Percentiles rank a stretch among this genome's conserved stretches.
These are phyloP conservation scores for Magnolia kwangsiensis DNA, from an alignment of 164 flowering plant species.

Conservation along the genomic window DNA sequence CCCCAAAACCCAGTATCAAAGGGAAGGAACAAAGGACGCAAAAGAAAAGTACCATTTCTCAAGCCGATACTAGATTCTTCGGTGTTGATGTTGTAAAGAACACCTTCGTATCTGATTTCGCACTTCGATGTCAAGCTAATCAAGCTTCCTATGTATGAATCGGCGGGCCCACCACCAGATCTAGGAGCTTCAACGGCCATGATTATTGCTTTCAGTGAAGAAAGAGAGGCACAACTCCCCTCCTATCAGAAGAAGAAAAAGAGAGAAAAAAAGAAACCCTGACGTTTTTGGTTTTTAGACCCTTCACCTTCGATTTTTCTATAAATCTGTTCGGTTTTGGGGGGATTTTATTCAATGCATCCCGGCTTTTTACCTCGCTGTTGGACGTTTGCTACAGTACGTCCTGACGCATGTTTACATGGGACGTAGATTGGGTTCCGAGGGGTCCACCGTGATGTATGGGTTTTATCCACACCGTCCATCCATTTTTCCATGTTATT, in stretches of 20 bases:
- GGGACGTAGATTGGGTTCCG: not conserved
- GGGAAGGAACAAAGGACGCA: not conserved
- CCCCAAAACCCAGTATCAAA: conserved; percentile 2
- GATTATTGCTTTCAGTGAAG: conserved; percentile 6
- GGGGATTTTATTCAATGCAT: not conserved
- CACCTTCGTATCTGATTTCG: conserved; percentile 88
- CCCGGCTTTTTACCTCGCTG: not conserved
- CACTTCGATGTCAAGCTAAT: conserved; percentile 90
- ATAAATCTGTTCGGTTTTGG: not conserved
- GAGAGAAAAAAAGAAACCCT: not conserved
- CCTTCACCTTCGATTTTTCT: not conserved
- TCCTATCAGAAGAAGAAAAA: not conserved
- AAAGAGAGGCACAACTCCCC: not conserved
- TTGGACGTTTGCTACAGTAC: not conserved
- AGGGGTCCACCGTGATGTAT: not conserved
- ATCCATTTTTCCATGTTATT: too few species aligned
- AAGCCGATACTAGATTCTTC: conserved; percentile 90
- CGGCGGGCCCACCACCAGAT: conserved; percentile 52
- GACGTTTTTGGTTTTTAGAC: not conserved
- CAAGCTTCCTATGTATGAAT: conserved; percentile 90
- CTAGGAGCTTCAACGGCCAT: conserved; percentile 63
- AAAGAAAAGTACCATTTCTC: conserved; percentile 36
- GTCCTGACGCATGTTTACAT: too few species aligned
- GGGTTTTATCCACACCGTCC: too few species aligned
- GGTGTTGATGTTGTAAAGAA: conserved; percentile 80